Conservation (phyloP, 2,329 filamentous ascomycete genomes). For the Arthrobotrys pseudoclavata region DNA sequence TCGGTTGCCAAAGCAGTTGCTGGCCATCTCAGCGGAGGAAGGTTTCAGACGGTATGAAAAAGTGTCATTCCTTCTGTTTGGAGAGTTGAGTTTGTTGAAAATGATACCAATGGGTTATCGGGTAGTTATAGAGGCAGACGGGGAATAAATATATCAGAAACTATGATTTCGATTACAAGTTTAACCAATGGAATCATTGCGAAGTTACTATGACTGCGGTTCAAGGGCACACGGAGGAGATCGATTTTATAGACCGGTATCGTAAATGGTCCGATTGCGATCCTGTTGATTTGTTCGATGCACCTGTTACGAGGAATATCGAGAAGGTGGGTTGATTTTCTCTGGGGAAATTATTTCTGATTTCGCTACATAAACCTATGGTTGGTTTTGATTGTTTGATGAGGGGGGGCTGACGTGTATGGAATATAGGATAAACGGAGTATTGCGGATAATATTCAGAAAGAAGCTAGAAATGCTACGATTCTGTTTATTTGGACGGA, state of each 20-base stretch:
- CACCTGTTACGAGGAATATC: slow-evolving; percentile 78
- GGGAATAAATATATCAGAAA: slow-evolving; percentile 88
- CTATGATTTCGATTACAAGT: slow-evolving; percentile 91
- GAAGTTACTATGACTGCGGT: slow-evolving; percentile 95
- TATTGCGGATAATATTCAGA: slow-evolving; percentile 86
- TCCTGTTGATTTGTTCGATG: slow-evolving; percentile 83
- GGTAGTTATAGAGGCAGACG: slow-evolving; percentile 75
- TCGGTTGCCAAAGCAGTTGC: slow-evolving; percentile 97
- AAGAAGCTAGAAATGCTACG: slow-evolving; percentile 79
- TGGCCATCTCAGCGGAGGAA: slow-evolving; percentile 85
- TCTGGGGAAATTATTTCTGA: too few species aligned
- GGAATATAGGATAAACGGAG: slow-evolving; percentile 68
- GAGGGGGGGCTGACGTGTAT: not conserved
- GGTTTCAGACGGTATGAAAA: slow-evolving; percentile 75
- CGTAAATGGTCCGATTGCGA: slow-evolving; percentile 85
- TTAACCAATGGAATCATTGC: slow-evolving; percentile 85
- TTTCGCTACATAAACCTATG: too few species aligned
- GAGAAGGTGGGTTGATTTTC: slow-evolving; percentile 68
- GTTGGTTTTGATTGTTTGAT: not conserved
- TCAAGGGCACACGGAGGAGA: slow-evolving; percentile 84
- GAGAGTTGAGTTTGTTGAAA: too few species aligned
- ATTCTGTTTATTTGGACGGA: slow-evolving; percentile 97
- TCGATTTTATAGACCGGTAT: slow-evolving; percentile 81
- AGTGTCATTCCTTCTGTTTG: too few species aligned
- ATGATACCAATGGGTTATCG: too few species aligned